Conservation (phyloP, 2,329 filamentous ascomycete genomes). For the Endoconidiophora laricicola region DNA sequence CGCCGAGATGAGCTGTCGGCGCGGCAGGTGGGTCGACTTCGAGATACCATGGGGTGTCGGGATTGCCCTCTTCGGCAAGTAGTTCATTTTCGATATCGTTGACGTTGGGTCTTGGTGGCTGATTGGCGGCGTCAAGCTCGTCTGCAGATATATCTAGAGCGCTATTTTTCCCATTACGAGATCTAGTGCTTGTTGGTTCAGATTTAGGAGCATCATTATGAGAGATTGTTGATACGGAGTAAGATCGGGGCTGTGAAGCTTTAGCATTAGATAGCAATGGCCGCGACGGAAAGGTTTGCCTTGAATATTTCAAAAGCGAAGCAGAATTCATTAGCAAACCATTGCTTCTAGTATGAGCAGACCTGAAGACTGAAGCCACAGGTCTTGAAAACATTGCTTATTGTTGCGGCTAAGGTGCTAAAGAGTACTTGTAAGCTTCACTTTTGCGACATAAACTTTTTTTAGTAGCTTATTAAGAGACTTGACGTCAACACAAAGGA, state of each 20-base stretch:
- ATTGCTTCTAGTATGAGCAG: background rate
- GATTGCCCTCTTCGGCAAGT: conserved; percentile 15
- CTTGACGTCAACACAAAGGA: conserved; percentile 4
- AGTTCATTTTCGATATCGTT: conserved; percentile 9
- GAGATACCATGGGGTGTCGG: conserved; percentile 64
- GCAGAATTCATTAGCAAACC: background rate
- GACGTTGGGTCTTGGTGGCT: conserved; percentile 12
- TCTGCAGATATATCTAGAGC: background rate
- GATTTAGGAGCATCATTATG: background rate
- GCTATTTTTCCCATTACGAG: background rate
- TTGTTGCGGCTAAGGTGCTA: background rate
- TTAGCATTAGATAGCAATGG: background rate
- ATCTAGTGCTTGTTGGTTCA: background rate
- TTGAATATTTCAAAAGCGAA: background rate
- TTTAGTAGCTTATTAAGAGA: background rate
- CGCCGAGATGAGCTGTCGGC: conserved; percentile 29
- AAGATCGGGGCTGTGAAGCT: background rate
- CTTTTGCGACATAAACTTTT: background rate
- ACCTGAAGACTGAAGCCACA: background rate
- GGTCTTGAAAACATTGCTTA: background rate
- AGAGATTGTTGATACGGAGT: background rate
- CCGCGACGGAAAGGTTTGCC: background rate
- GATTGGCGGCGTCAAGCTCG: background rate
- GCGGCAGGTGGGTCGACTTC: conserved; percentile 48
- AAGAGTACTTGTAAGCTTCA: too few relatives aligned